Percentiles rank a stretch among this genome's conserved stretches.
These are phyloP conservation scores for Solanum hybrid DNA, from an alignment of 305 asterid genomes.

Conservation along the genomic window DNA sequence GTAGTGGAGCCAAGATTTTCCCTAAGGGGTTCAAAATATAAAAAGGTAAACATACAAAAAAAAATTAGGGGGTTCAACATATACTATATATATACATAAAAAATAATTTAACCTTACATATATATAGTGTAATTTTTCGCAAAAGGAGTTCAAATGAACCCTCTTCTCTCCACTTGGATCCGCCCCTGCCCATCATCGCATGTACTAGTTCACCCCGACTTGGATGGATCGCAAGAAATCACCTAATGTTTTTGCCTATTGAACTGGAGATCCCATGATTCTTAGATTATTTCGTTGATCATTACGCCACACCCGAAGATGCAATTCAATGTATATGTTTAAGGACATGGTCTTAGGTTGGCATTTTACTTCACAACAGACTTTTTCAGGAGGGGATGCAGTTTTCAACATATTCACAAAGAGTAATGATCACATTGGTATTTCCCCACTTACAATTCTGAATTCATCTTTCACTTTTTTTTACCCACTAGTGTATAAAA, in stretches of 20 bases:
- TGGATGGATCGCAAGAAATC: neutral
- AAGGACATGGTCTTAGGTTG: neutral
- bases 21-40: no score
- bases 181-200: neutral
- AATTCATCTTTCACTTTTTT: neutral
- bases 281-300: neutral
- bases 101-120: no score
- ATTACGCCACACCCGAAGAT: neutral
- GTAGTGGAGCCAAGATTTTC: neutral
- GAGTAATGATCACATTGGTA: neutral
- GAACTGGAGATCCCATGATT: neutral
- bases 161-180: neutral
- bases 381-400: neutral
- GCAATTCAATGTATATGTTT: neutral
- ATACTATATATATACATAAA: no score
- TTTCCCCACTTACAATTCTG: neutral
- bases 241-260: neutral
- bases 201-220: neutral
- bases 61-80: neutral
- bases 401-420: neutral
- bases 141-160: neutral
- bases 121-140: neutral
- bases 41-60: no score
- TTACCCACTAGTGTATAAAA: neutral
- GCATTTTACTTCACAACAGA: neutral